Conservation (phyloP, 1,284 basidiomycete genomes). For the Trametes polyzona region DNA sequence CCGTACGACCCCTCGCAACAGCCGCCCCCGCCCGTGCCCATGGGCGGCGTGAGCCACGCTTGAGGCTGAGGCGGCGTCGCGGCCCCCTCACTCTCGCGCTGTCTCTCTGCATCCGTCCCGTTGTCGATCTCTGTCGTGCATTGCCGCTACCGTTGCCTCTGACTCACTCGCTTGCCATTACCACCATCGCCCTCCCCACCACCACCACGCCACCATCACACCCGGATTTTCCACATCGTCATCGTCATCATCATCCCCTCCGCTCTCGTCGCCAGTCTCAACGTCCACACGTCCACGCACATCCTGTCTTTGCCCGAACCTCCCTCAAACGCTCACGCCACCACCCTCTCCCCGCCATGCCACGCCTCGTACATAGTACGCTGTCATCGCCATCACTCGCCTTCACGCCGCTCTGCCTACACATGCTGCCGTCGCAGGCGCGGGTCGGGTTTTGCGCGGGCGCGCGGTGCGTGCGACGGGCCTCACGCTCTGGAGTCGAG, state of each 20-base stretch:
- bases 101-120: neutral
- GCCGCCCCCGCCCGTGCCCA: slow-evolving; percentile 69
- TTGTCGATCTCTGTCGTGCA: slow-evolving; percentile 13
- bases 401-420: no score
- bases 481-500: slow-evolving; percentile 25
- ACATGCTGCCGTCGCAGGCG: slow-evolving; percentile 2
- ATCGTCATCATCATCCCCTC: neutral
- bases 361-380: neutral
- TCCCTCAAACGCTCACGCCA: no score
- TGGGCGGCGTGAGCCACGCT: slow-evolving; percentile 68
- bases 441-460: slow-evolving; percentile 7
- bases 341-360: neutral
- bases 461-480: slow-evolving; percentile 8
- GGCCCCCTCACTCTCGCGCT: neutral
- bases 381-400: no score
- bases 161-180: slow-evolving; percentile 9
- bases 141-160: slow-evolving; percentile 19
- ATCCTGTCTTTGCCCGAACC: no score
- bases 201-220: neutral
- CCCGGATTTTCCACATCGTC: neutral
- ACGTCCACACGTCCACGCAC: no score
- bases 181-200: neutral
- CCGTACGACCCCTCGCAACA: slow-evolving; percentile 62
- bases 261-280: neutral
- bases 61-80: slow-evolving; percentile 29